Conservation (phyloP, 2,329 filamentous ascomycete species). For the Diplodia intermedia region DNA sequence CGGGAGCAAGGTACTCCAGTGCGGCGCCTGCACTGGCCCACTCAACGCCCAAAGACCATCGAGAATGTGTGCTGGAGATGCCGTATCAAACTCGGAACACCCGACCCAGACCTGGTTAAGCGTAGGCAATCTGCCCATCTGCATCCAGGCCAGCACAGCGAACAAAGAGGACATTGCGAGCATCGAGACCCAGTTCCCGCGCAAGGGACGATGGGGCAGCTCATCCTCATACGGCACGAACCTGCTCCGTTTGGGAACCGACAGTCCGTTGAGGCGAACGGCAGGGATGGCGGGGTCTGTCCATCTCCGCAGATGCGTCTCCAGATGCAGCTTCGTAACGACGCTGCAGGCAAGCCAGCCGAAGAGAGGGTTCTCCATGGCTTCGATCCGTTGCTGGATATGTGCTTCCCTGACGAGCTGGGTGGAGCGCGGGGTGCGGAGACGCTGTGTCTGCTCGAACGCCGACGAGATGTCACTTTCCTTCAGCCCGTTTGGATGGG, state of each 20-base stretch:
- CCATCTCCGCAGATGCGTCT: background rate
- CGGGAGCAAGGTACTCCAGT: background rate
- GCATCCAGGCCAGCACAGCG: no score
- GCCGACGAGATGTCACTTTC: background rate
- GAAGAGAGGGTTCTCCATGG: background rate
- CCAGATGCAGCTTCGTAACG: background rate
- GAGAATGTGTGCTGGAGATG: background rate
- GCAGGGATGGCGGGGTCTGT: background rate
- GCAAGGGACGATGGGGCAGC: background rate
- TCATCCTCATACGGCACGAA: background rate
- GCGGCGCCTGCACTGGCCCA: no score
- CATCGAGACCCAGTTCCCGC: background rate
- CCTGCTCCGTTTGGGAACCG: background rate
- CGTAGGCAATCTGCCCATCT: no score
- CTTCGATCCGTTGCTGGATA: background rate
- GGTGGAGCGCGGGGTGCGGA: background rate
- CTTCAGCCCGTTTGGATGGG: background rate
- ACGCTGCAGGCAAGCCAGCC: background rate
- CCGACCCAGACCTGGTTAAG: no score
- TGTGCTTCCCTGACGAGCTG: background rate
- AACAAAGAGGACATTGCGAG: no score
- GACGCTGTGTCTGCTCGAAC: background rate
- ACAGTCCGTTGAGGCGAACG: slow-evolving; percentile 33
- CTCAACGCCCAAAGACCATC: no score
- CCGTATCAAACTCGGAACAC: background rate